A percentile compares a stretch with the other conserved stretches of the same genome.
phyloP scores from a whole-genome alignment of 2,329 filamentous ascomycete genomes.

The Neofusicoccum laricinum region DNA sequence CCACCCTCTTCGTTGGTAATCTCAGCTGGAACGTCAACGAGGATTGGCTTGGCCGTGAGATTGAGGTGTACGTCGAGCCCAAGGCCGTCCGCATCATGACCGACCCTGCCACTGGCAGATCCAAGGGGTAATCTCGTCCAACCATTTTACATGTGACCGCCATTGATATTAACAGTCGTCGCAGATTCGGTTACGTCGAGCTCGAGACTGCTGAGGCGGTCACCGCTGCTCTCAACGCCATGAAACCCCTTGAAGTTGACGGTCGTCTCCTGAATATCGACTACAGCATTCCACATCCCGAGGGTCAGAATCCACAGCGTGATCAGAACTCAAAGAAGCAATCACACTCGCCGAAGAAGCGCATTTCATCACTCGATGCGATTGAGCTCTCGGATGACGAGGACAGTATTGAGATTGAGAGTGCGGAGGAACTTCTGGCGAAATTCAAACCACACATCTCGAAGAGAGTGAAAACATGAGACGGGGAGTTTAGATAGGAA shows the following conservation, averaged over 20 bases:
- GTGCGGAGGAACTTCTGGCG: background rate
- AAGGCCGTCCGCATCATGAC: conserved; percentile 75
- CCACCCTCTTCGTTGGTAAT: conserved; percentile 85
- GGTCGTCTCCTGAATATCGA: conserved; percentile 75
- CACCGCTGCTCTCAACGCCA: conserved; percentile 68
- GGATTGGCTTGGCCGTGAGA: conserved; percentile 74
- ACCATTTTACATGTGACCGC: conserved; percentile 18
- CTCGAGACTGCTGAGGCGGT: conserved; percentile 68
- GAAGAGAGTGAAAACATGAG: background rate
- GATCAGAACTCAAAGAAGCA: too few species aligned
- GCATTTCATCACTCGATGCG: background rate
- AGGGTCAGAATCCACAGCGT: conserved; percentile 25
- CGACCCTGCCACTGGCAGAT: conserved; percentile 75
- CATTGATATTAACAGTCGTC: conserved; percentile 24
- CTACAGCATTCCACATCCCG: conserved; percentile 66
- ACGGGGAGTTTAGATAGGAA: background rate
- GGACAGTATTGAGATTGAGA: background rate
- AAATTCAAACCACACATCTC: background rate
- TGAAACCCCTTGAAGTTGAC: conserved; percentile 72
- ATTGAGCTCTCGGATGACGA: background rate
- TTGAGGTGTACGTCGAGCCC: conserved; percentile 74
- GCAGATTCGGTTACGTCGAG: conserved; percentile 84
- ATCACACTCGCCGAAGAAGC: too few species aligned
- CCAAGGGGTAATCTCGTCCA: conserved; percentile 63
- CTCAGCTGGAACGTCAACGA: conserved; percentile 90